Percentiles rank a stretch among this genome's conserved stretches.
phyloP scores from a whole-genome alignment of 2,329 filamentous ascomycete species.

The Alternaria solani region DNA sequence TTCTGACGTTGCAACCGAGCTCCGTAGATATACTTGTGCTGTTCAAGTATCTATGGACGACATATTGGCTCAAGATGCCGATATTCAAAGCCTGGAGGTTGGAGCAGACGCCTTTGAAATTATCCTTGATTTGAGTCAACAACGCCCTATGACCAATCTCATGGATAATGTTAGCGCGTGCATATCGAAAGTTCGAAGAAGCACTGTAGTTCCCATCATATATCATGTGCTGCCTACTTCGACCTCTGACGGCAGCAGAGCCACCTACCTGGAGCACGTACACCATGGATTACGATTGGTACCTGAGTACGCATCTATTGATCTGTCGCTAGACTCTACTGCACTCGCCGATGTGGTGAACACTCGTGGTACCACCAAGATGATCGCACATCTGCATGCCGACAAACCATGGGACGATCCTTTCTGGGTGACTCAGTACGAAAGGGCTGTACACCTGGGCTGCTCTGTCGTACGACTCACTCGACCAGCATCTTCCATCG shows the following conservation, averaged over 20 bases:
- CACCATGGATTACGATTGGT: conserved; percentile 68
- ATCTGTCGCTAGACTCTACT: conserved; percentile 65
- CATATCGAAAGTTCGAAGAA: conserved; percentile 68
- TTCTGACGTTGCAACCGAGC: conserved; percentile 67
- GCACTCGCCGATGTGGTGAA: conserved; percentile 61
- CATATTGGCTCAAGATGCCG: conserved; percentile 62
- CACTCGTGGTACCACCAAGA: conserved; percentile 64
- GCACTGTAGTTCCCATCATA: conserved; percentile 63
- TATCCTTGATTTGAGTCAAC: conserved; percentile 55
- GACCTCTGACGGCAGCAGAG: conserved; percentile 34
- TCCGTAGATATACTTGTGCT: conserved; percentile 72
- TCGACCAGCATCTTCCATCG: conserved; percentile 63
- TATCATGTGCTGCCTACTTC: conserved; percentile 46
- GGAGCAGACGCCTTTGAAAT: conserved; percentile 74
- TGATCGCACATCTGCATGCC: conserved; percentile 66
- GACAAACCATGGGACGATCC: conserved; percentile 64
- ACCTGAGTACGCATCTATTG: conserved; percentile 67
- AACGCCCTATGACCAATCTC: conserved; percentile 19
- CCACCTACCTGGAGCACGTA: conserved; percentile 64
- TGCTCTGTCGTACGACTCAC: conserved; percentile 71
- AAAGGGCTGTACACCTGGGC: conserved; percentile 64
- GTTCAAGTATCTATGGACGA: conserved; percentile 68
- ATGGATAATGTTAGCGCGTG: conserved; percentile 62
- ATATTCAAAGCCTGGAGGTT: conserved; percentile 71
- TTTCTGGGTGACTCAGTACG: conserved; percentile 65